These are phyloP conservation scores for Adansonia digitata DNA, from an alignment of 345 rosid genomes.

Conservation along the genomic window DNA sequence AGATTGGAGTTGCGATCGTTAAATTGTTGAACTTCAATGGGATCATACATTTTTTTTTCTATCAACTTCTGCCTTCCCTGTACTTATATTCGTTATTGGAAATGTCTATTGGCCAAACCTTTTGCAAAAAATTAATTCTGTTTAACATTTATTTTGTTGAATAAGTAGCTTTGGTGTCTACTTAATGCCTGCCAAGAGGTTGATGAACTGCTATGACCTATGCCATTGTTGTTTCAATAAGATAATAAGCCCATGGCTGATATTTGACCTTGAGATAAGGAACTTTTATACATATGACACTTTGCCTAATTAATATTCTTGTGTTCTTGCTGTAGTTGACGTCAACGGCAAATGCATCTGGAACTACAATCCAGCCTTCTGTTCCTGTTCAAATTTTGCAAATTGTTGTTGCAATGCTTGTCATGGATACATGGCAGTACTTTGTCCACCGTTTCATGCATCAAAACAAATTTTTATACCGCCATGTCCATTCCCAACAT, in stretches of 20 bases:
- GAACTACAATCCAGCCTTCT: slow-evolving; percentile 43
- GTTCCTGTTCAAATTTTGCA: slow-evolving; percentile 43
- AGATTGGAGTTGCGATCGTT: neutral
- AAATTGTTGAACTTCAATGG: neutral
- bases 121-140: neutral
- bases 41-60: neutral
- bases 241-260: neutral
- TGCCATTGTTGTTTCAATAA: neutral
- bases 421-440: slow-evolving; percentile 71
- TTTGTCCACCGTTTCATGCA: slow-evolving; percentile 71
- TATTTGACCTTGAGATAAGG: neutral
- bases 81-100: neutral
- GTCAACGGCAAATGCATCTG: slow-evolving; percentile 37
- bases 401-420: slow-evolving; percentile 50
- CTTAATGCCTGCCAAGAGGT: neutral
- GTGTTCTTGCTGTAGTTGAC: slow-evolving; percentile 35
- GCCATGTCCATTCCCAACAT: slow-evolving; percentile 65
- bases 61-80: slow-evolving; percentile 2
- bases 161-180: neutral
- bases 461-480: slow-evolving; percentile 64
- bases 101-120: neutral
- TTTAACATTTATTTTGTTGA: neutral
- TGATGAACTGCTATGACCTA: neutral
- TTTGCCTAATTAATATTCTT: neutral
- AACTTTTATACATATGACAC: neutral